phyloP scores from a whole-genome alignment of 2,329 filamentous ascomycete genomes.

The Tolypocladium tundrense region DNA sequence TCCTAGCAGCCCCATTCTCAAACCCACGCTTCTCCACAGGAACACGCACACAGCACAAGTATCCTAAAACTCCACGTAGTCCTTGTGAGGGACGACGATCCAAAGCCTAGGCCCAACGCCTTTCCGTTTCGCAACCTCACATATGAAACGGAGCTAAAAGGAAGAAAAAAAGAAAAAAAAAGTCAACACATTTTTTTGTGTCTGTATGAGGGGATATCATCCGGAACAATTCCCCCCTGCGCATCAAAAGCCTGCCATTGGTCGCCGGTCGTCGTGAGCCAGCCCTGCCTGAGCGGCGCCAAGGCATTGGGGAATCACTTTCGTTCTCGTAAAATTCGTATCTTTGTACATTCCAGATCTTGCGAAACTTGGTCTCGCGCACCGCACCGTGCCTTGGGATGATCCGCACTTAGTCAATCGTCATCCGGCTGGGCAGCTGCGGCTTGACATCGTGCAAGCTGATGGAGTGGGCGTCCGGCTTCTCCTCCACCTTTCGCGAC shows the following conservation, averaged over 20 bases:
- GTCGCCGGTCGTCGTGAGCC: slow-evolving; percentile 8
- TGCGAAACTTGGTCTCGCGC: background rate
- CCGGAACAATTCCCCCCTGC: background rate
- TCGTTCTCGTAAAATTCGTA: slow-evolving; percentile 19
- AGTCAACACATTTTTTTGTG: background rate
- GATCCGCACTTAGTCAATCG: slow-evolving; percentile 39
- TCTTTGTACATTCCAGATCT: slow-evolving; percentile 19
- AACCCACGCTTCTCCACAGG: background rate
- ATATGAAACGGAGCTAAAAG: background rate
- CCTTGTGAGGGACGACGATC: background rate
- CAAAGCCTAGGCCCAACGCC: background rate
- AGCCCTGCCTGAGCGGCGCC: slow-evolving; percentile 2
- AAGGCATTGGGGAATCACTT: slow-evolving; percentile 3
- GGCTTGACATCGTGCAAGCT: slow-evolving; percentile 47
- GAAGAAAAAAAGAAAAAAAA: background rate
- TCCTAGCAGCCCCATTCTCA: background rate
- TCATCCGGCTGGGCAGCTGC: slow-evolving; percentile 46
- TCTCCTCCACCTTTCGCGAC: slow-evolving; percentile 37
- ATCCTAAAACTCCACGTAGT: slow-evolving; percentile 7
- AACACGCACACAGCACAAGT: background rate
- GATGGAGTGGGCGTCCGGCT: slow-evolving; percentile 46
- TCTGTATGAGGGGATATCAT: slow-evolving; percentile 1
- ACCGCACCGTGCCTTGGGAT: background rate
- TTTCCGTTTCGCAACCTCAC: background rate
- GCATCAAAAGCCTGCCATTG: background rate